A percentile compares a stretch with the other conserved stretches of the same genome.
Conservation (phyloP, 2,329 filamentous ascomycete genomes). For the Aspergillus tanneri region DNA sequence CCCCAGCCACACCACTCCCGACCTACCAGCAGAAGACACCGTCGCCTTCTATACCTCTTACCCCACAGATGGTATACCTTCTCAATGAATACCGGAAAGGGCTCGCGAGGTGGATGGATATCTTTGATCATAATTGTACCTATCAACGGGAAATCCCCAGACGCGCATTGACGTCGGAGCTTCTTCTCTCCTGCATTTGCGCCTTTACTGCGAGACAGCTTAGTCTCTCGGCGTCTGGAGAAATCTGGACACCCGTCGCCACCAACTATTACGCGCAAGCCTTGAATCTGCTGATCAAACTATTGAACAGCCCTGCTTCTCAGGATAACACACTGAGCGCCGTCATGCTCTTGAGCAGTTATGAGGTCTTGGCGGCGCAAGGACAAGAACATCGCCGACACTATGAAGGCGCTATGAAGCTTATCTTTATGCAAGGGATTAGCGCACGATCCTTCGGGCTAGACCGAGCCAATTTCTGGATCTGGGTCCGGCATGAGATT, state of each 20-base stretch:
- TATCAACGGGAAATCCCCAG: neutral
- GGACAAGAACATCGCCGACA: neutral
- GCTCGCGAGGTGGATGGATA: neutral
- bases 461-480: conserved; percentile 1
- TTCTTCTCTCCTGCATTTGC: neutral
- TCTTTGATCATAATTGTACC: neutral
- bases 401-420: conserved; percentile 1
- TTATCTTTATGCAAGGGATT: neutral
- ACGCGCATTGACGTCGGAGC: neutral
- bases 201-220: neutral
- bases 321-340: neutral
- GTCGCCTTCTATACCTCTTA: neutral
- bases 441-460: neutral
- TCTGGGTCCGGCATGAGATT: conserved; percentile 5
- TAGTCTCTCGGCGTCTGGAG: neutral
- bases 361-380: neutral
- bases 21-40: neutral
- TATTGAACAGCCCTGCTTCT: neutral
- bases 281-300: neutral
- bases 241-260: neutral
- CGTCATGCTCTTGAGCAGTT: neutral
- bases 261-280: neutral
- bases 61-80: neutral
- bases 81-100: neutral
- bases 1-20: neutral